Evolutionary conservation across 2,329 filamentous ascomycete species (phyloP), one percentile per base, ranked within the genome.

Genomic region (Nemania bipapillata): DNA sequence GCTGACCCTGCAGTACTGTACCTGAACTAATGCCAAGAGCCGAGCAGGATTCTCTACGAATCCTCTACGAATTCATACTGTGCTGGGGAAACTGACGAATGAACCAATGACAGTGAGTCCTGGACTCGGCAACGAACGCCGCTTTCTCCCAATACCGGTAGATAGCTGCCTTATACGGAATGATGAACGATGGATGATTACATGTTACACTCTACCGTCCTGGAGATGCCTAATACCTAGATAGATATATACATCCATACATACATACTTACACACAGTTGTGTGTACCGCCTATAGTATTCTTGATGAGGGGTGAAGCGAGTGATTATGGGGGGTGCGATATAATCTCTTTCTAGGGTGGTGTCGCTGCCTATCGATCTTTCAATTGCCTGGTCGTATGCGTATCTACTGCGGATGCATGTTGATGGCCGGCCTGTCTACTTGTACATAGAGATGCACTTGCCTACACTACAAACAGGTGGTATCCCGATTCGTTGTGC

Each of bases 131-230:
- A 35, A 42, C 28, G 3, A 56, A 22, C 15, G 52, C 26, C 12
- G 5, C 28, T 12, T 8, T 40, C 40, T 56, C 35, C 32, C 17
- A 32, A 61, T 22, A 42, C 17, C n/a, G 24, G 52, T 24, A 45
- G 22, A 65, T 61, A 55, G 20, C 62, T 69, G 52, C 57, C 66
- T 45, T 40, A 61, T 56, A 53, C 28, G 63, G 66, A 61, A 61
- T 47, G n/a, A n/a, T n/a, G n/a, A n/a, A n/a, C n/a, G n/a, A n/a
- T n/a, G n/a, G n/a, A n/a, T n/a, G 56, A 61, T 61, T 40, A 60
- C 62, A 42, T 53, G 61, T 65, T 65, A 45, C 55, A 61, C 15
- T 40, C 26, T 50, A 28, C n/a, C n/a, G n/a, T n/a, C n/a, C n/a
- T n/a, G n/a, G n/a, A n/a, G n/a, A n/a, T n/a, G n/a, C n/a, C n/a